A percentile compares a stretch with the other conserved stretches of the same genome.
Evolutionary conservation across 177 flowering plant genomes (phyloP).

Genomic region (Vitis hybrid): DNA sequence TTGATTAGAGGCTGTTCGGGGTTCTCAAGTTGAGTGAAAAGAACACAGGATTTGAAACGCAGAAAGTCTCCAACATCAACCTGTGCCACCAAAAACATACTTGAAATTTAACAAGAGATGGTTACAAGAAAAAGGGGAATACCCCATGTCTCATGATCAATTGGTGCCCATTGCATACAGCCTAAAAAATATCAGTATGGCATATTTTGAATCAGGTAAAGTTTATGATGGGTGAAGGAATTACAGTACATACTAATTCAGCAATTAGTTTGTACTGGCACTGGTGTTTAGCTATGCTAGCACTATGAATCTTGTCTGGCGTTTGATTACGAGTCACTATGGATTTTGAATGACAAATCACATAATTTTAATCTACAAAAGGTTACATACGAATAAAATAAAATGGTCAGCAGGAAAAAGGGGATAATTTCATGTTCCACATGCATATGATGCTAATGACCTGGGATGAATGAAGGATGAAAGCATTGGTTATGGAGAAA

Average conservation of each 20-base stretch:
- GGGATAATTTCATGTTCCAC: no score
- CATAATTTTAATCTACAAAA: no score
- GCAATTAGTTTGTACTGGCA: no score
- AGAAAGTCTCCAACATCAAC: conserved; percentile 52
- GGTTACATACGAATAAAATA: no score
- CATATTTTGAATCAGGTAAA: not conserved
- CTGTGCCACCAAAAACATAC: conserved; percentile 17
- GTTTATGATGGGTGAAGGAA: not conserved
- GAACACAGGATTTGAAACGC: conserved; percentile 45
- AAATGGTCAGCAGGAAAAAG: no score
- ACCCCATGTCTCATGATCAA: not conserved
- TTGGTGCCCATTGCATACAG: not conserved
- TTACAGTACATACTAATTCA: not conserved
- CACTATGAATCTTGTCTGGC: no score
- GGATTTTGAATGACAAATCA: no score
- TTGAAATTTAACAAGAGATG: not conserved
- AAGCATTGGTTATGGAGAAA: no score
- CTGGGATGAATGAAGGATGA: no score
- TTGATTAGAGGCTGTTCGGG: conserved; percentile 42
- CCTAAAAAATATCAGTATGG: not conserved
- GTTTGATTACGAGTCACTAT: no score
- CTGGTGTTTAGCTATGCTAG: no score
- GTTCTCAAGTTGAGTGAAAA: conserved; percentile 40
- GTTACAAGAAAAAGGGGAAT: not conserved
- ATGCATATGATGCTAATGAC: no score